Base-by-base conservation (phyloP, 2,329 filamentous ascomycete species). In the Ophiostoma quercus region DNA sequence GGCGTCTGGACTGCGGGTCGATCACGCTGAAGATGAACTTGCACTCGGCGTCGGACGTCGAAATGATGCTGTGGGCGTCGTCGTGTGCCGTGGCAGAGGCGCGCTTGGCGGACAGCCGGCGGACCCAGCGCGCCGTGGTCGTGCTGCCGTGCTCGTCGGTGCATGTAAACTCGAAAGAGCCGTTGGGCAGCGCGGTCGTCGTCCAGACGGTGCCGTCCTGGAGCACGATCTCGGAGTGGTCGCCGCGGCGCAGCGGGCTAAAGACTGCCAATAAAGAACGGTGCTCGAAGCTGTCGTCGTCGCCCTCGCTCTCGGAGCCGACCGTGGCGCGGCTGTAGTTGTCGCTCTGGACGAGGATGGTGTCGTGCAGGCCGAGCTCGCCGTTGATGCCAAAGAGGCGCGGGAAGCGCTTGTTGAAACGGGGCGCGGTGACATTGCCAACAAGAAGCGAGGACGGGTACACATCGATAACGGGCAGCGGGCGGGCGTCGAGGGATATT, bases 1-100 rank as follows among this genome's bases (percentile, higher is more conserved):
- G 91, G 14, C 89, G 86, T 43, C 90, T 83, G 9, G 85, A 86
- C 66, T 85, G 84, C 0, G 90, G 86, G 74, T 90, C 87, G 74
- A 94, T 88, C 72, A 92, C 87, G 79, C 90, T 92, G 77, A 94
- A 94, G 9, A 87, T 92, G 80, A 89, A 94, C 76, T 87, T 88
- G 70, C 79, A 80, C 66, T 86, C 85, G 1, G 75, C 72, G 2
- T 78, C 73, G 43, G 66, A n/a, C 5, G 65, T 41, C 5, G 34
- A 29, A 3, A 66, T 0, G 75, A 74, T 3, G 77, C 72, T 3
- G 77, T 72, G 7, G 32, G 73, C 72, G 29, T 65, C 69, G 8
- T 65, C 62, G 25, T 19, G 1, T n/a, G 29, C 62, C 16, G 60
- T 71, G 29, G 67, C 70, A 67, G 68, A 74, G 65, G 74, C 16